phyloP scores from a whole-genome alignment of 2,329 filamentous ascomycete genomes.

The Diplocarpon rosae region DNA sequence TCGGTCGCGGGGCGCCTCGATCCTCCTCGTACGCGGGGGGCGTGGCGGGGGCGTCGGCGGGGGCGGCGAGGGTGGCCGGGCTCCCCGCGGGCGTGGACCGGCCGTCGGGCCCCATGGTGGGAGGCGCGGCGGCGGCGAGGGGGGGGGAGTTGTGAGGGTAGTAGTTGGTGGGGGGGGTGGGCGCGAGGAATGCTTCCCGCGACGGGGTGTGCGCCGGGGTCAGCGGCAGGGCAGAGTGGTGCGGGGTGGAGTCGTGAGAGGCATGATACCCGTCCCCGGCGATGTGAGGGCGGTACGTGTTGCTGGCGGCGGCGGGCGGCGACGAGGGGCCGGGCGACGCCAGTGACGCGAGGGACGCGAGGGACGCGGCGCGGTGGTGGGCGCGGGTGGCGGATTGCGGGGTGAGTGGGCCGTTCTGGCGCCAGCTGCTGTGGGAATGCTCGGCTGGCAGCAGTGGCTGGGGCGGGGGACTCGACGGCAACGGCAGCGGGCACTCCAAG shows the following conservation, averaged over 20 bases:
- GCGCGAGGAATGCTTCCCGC: slow-evolving; percentile 23
- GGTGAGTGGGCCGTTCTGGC: slow-evolving; percentile 26
- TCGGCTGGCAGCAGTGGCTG: slow-evolving; percentile 25
- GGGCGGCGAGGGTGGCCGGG: slow-evolving; percentile 39
- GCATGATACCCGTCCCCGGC: slow-evolving; percentile 36
- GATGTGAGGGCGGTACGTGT: slow-evolving; percentile 46
- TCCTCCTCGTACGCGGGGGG: slow-evolving; percentile 41
- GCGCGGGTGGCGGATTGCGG: slow-evolving; percentile 24
- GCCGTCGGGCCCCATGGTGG: slow-evolving; percentile 20
- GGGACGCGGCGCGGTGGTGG: slow-evolving; percentile 50
- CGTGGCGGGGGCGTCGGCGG: slow-evolving; percentile 46
- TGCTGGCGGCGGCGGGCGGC: slow-evolving; percentile 39
- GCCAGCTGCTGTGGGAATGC: slow-evolving; percentile 20
- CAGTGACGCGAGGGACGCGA: slow-evolving; percentile 50
- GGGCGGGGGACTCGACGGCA: slow-evolving; percentile 12
- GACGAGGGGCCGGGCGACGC: slow-evolving; percentile 50
- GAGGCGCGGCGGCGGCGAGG: slow-evolving; percentile 14
- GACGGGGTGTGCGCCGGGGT: slow-evolving; percentile 27
- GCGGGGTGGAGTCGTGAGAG: slow-evolving; percentile 26
- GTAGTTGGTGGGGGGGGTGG: too few species aligned
- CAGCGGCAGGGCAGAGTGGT: slow-evolving; percentile 24
- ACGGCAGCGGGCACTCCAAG: slow-evolving; percentile 14
- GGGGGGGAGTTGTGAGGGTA: slow-evolving; percentile 33
- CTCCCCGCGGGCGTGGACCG: slow-evolving; percentile 18
- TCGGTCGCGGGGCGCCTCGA: slow-evolving; percentile 44